phyloP scores from a whole-genome alignment of 2,329 filamentous ascomycete genomes.

The Penicillium sclerotiorum region DNA sequence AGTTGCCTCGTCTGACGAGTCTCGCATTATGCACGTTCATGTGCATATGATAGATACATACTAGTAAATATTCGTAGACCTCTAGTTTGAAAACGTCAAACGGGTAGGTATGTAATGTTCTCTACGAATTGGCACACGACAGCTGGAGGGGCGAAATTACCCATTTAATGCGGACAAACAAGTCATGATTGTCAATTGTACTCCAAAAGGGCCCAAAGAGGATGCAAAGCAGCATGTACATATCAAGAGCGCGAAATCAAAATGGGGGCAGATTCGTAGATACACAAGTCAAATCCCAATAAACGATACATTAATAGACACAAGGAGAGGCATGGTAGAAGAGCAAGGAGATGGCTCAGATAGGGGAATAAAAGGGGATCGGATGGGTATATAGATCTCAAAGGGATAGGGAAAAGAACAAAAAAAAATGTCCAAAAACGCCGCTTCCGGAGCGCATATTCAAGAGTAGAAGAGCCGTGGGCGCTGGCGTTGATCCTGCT shows the following conservation, averaged over 20 bases:
- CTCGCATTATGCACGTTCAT: too few relatives aligned
- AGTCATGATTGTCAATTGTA: neutral
- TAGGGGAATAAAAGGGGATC: constrained; percentile 12
- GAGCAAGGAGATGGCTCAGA: constrained; percentile 5
- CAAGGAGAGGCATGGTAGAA: constrained; percentile 6
- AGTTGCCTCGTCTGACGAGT: too few relatives aligned
- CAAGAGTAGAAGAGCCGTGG: constrained; percentile 9
- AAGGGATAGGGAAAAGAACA: constrained; percentile 8
- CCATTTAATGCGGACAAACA: neutral
- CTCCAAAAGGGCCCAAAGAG: neutral
- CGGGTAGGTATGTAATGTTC: too few relatives aligned
- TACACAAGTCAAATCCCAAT: constrained; percentile 22
- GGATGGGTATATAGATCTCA: constrained; percentile 28
- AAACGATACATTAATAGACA: constrained; percentile 17
- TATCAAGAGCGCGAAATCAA: constrained; percentile 3
- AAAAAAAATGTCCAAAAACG: constrained; percentile 20
- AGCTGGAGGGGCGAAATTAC: too few relatives aligned
- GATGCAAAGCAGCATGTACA: constrained; percentile 8
- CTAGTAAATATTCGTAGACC: too few relatives aligned
- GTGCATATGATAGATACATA: too few relatives aligned
- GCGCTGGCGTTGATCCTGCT: constrained; percentile 13
- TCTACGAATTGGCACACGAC: too few relatives aligned
- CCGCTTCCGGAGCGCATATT: constrained; percentile 22
- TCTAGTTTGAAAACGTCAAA: too few relatives aligned
- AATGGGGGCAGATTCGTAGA: constrained; percentile 17